Conservation (phyloP, 441 rosid species). For the Manihot esculenta region DNA sequence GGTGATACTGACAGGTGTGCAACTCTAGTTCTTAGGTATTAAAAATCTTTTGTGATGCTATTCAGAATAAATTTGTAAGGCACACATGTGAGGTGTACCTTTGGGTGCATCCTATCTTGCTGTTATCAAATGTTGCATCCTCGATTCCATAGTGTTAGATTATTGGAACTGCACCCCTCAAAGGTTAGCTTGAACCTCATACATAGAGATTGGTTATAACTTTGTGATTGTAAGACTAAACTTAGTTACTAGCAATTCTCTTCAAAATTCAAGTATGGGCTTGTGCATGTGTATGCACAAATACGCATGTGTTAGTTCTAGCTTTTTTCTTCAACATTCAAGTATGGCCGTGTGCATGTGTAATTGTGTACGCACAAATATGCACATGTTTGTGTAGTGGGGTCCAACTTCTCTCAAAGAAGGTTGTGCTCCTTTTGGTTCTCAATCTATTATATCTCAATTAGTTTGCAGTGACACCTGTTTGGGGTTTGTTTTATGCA, state of each 20-base stretch:
- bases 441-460: background rate
- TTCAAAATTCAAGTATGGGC: background rate
- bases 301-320: background rate
- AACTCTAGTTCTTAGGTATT: background rate
- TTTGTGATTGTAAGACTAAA: conserved; percentile 4
- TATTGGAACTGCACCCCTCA: background rate
- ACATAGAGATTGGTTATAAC: background rate
- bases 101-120: background rate
- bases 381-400: background rate
- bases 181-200: background rate
- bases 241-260: background rate
- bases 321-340: background rate
- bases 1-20: conserved; percentile 96
- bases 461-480: conserved; percentile 16
- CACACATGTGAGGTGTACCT: conserved; percentile 1
- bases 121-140: background rate
- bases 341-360: background rate
- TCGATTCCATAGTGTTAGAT: background rate
- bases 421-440: background rate
- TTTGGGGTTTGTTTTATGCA: conserved; percentile 37
- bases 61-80: conserved; percentile 6
- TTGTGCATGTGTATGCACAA: background rate
- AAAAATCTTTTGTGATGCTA: conserved; percentile 1
- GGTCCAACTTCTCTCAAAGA: conserved; percentile 2
- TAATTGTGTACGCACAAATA: background rate